phyloP scores from a whole-genome alignment of 768 basidiomycete genomes.

The Neoboletus magnificus region DNA sequence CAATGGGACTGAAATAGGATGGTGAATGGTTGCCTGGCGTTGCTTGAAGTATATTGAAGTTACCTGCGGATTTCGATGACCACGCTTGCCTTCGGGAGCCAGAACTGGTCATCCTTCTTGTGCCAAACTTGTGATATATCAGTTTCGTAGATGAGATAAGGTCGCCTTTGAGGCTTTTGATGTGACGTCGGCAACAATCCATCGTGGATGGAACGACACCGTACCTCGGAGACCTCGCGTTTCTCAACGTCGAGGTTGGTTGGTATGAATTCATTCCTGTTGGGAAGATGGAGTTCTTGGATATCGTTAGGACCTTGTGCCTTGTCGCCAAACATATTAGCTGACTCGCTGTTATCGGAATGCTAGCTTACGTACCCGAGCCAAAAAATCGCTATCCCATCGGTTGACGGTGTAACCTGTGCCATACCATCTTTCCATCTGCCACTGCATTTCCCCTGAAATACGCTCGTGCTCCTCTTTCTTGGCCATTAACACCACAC shows the following conservation, averaged over 20 bases:
- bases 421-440: constrained; percentile 88
- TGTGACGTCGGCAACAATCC: neutral
- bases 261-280: constrained; percentile 89
- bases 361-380: constrained; percentile 37
- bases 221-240: constrained; percentile 60
- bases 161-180: constrained; percentile 66
- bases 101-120: constrained; percentile 97
- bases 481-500: constrained; percentile 79
- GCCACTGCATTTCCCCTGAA: constrained; percentile 52
- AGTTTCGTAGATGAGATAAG: constrained; percentile 72
- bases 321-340: constrained; percentile 34
- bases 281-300: constrained; percentile 71
- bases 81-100: constrained; percentile 86
- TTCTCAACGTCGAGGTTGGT: constrained; percentile 81
- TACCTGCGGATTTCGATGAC: constrained; percentile 76
- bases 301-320: constrained; percentile 63
- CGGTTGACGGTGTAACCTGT: constrained; percentile 80
- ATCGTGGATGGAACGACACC: constrained; percentile 4
- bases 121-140: constrained; percentile 80
- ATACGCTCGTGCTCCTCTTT: constrained; percentile 58
- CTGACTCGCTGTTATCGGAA: neutral
- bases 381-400: constrained; percentile 61
- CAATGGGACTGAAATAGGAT: constrained; percentile 44
- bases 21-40: neutral
- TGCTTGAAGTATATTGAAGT: constrained; percentile 3